Percentiles rank a stretch among this genome's conserved stretches.
phyloP scores from a whole-genome alignment of 768 basidiomycete genomes.

The Suillus ampliporus region DNA sequence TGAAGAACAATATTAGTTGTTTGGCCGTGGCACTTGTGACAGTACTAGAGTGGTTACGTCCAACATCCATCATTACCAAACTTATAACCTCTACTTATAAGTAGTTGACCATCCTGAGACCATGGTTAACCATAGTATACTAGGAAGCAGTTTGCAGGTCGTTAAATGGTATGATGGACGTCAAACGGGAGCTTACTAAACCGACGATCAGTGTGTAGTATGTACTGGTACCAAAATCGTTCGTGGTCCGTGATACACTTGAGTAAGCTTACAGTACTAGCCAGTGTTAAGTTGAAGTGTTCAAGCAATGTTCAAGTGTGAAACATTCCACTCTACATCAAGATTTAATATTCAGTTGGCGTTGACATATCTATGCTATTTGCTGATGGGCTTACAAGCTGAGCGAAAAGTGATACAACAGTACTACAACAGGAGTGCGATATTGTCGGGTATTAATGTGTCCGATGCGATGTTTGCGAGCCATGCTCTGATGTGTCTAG shows the following conservation, averaged over 20 bases:
- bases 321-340: too few relatives aligned
- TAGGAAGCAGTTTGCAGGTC: background rate
- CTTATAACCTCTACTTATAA: too few relatives aligned
- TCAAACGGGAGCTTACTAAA: background rate
- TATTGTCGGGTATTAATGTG: background rate
- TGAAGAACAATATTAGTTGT: too few relatives aligned
- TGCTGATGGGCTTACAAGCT: background rate
- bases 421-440: background rate
- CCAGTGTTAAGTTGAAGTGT: too few relatives aligned
- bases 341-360: background rate
- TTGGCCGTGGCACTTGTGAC: too few relatives aligned
- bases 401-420: background rate
- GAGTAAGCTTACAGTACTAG: too few relatives aligned
- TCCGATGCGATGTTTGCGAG: background rate
- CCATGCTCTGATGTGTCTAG: background rate
- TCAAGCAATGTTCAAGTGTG: too few relatives aligned
- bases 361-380: background rate
- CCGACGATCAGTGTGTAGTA: background rate
- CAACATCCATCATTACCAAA: background rate
- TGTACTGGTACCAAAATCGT: too few relatives aligned
- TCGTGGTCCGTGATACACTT: too few relatives aligned
- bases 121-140: background rate
- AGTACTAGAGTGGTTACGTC: too few relatives aligned
- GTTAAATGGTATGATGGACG: background rate
- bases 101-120: too few relatives aligned